These are phyloP conservation scores for Oryza nivara DNA, from an alignment of 176 grass and related monocot genomes.

Conservation along the genomic window DNA sequence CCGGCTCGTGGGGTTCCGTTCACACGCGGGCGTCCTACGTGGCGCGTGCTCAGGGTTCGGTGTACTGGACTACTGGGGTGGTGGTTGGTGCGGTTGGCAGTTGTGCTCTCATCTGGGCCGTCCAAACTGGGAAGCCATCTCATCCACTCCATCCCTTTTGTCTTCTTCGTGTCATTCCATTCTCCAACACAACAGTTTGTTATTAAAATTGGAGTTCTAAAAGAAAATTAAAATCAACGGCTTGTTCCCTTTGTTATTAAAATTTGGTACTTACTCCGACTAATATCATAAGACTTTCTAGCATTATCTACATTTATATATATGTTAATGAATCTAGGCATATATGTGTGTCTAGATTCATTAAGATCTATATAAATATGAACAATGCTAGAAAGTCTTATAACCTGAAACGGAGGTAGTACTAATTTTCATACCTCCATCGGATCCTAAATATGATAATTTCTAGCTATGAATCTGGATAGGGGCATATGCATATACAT, in stretches of 20 bases:
- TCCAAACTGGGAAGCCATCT: not conserved
- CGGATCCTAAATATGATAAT: no score
- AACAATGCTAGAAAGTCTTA: no score
- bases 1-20: not conserved
- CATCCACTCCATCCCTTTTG: not conserved
- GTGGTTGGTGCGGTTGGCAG: not conserved
- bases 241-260: no score
- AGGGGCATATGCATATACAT: no score
- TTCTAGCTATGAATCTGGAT: no score
- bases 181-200: not conserved
- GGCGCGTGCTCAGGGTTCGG: not conserved
- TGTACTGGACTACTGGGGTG: not conserved
- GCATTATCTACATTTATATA: no score
- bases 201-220: not conserved
- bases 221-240: not conserved
- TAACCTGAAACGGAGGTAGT: no score
- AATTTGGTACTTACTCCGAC: no score
- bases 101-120: constrained; percentile 5
- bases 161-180: not conserved
- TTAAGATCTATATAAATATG: no score
- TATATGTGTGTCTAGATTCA: no score
- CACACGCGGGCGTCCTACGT: not conserved
- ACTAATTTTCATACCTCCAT: no score
- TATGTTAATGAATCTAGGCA: no score
- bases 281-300: accelerated